Evolutionary conservation across 495 filamentous ascomycete species (phyloP).

Genomic region (Neurospora sp.): DNA sequence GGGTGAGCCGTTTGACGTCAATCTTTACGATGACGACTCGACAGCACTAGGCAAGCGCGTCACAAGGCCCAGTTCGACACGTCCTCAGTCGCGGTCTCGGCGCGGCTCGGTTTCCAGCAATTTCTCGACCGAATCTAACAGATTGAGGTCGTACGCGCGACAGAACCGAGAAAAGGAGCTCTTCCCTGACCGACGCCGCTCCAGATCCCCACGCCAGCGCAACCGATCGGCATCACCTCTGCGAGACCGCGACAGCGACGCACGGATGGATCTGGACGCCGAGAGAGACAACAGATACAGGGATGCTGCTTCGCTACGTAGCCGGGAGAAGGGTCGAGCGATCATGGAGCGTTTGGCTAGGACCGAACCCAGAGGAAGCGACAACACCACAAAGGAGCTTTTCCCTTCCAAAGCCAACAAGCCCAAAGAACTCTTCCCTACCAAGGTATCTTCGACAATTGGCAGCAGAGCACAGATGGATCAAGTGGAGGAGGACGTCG

Average conservation of each 20-base stretch:
- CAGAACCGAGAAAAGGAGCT: conserved; percentile 39
- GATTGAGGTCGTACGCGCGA: conserved; percentile 16
- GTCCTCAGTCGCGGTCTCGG: conserved; percentile 12
- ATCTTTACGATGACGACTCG: conserved; percentile 67
- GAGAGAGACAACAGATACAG: conserved; percentile 11
- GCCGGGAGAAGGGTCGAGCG: conserved; percentile 35
- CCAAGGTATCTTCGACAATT: conserved; percentile 28
- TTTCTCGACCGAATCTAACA: conserved; percentile 15
- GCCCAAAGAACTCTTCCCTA: conserved; percentile 64
- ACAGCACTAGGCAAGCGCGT: conserved; percentile 25
- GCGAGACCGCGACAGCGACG: conserved; percentile 50
- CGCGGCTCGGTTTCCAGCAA: conserved; percentile 27
- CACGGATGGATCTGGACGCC: conserved; percentile 32
- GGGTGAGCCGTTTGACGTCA: conserved; percentile 53
- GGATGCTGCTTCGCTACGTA: conserved; percentile 23
- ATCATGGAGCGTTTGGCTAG: conserved; percentile 31
- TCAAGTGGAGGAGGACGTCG: conserved; percentile 31
- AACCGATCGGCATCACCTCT: conserved; percentile 62
- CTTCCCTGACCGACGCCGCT: conserved; percentile 32
- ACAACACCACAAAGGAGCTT: conserved; percentile 47
- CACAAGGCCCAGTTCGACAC: neutral
- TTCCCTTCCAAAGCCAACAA: conserved; percentile 49
- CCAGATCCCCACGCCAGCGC: conserved; percentile 38
- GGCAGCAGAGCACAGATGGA: conserved; percentile 29
- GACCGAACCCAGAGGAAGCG: neutral